Percentiles rank a stretch among this genome's conserved stretches.
These are phyloP conservation scores for Mycosphaerella sp. DNA, from an alignment of 2,329 filamentous ascomycete genomes.

Conservation along the genomic window DNA sequence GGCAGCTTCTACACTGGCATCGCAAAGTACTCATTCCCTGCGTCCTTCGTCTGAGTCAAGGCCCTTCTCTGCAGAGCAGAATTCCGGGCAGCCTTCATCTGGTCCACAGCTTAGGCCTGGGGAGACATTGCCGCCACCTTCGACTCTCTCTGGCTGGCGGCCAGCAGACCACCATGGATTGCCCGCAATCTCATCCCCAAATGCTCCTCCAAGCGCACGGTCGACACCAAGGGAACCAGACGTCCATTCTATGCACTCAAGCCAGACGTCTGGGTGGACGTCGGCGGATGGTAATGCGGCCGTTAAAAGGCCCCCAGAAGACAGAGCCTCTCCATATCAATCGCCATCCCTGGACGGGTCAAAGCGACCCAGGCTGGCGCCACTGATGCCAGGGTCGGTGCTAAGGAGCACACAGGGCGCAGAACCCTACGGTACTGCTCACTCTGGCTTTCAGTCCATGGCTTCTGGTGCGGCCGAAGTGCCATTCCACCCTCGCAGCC, in stretches of 20 bases:
- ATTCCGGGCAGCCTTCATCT: neutral
- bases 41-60: conserved; percentile 18
- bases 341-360: conserved; percentile 35
- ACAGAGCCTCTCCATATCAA: conserved; percentile 29
- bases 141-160: conserved; percentile 27
- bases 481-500: conserved; percentile 23
- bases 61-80: conserved; percentile 11
- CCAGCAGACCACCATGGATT: conserved; percentile 24
- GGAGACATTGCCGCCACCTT: conserved; percentile 23
- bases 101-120: conserved; percentile 11
- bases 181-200: conserved; percentile 15
- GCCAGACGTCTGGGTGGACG: conserved; percentile 36
- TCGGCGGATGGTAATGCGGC: conserved; percentile 40
- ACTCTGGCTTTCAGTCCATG: conserved; percentile 15
- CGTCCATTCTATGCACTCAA: conserved; percentile 3
- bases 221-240: conserved; percentile 23
- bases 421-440: conserved; percentile 14
- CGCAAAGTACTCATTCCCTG: conserved; percentile 14
- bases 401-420: conserved; percentile 32
- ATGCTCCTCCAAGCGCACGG: conserved; percentile 16
- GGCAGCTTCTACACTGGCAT: conserved; percentile 12
- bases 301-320: conserved; percentile 38
- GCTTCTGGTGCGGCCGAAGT: conserved; percentile 11
- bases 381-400: conserved; percentile 31
- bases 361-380: conserved; percentile 42